Conservation (phyloP, 805 yeast species). For the Sugiyamaella qingdaonensis region DNA sequence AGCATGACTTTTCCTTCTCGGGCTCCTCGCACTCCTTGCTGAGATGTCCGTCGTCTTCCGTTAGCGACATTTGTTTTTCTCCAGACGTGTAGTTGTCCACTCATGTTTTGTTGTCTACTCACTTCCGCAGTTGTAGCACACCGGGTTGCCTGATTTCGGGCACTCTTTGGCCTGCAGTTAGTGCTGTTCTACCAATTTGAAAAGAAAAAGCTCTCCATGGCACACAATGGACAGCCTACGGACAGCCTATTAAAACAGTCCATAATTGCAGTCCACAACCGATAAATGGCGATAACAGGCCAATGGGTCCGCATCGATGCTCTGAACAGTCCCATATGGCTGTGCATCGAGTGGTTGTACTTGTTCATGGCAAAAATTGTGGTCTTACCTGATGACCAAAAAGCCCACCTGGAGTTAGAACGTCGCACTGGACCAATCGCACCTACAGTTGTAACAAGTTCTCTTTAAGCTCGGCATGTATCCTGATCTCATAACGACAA, state of each 20-base stretch:
- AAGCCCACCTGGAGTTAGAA: slow-evolving; percentile 19
- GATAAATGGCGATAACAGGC: too few species aligned
- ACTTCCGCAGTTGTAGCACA: slow-evolving; percentile 37
- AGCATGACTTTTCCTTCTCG: slow-evolving; percentile 81
- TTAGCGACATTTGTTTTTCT: too few species aligned
- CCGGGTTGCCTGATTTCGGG: slow-evolving; percentile 35
- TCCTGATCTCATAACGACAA: background rate
- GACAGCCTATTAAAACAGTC: too few species aligned
- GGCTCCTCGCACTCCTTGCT: slow-evolving; percentile 87
- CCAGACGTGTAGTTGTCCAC: too few species aligned
- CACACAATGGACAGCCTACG: too few species aligned
- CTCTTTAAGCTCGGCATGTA: slow-evolving; percentile 21
- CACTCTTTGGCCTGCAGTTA: slow-evolving; percentile 32
- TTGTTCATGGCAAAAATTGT: background rate
- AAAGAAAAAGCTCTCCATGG: too few species aligned
- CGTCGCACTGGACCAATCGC: background rate
- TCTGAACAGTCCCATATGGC: too few species aligned
- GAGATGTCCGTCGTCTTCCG: slow-evolving; percentile 56
- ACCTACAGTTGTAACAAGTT: slow-evolving; percentile 27
- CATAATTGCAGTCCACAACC: too few species aligned
- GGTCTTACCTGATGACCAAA: slow-evolving; percentile 23
- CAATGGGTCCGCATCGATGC: too few species aligned
- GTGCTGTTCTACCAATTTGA: background rate
- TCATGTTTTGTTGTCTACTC: too few species aligned
- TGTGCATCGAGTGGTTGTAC: background rate